phyloP scores from a whole-genome alignment of 129 eudicot species.

The Ambrosia trifida region DNA sequence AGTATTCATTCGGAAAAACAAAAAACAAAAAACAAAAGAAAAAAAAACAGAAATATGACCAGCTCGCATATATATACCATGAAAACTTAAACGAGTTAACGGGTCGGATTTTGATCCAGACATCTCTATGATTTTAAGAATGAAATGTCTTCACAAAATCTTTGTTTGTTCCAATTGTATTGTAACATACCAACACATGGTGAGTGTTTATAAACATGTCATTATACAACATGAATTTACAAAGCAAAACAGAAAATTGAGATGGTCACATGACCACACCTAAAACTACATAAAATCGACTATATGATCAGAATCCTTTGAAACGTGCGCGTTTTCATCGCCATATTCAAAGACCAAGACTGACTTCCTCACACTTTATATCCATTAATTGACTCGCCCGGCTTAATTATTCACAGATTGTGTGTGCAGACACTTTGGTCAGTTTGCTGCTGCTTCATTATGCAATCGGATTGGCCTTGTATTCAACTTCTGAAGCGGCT shows the following conservation, averaged over 20 bases:
- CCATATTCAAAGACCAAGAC: not conserved
- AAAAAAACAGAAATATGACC: too few relatives aligned
- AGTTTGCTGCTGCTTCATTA: slow-evolving; percentile 11
- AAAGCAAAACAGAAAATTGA: slow-evolving; percentile 24
- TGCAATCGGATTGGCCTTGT: slow-evolving; percentile 32
- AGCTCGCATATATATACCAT: too few relatives aligned
- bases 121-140: not conserved
- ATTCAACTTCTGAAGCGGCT: slow-evolving; percentile 72
- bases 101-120: too few relatives aligned
- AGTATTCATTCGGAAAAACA: too few relatives aligned
- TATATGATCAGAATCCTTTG: slow-evolving; percentile 27
- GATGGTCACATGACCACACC: slow-evolving; percentile 26
- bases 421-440: slow-evolving; percentile 12
- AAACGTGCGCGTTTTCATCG: not conserved
- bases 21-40: too few relatives aligned
- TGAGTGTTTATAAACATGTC: slow-evolving; percentile 34
- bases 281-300: slow-evolving; percentile 24
- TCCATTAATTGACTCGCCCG: not conserved
- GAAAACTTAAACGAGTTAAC: too few relatives aligned
- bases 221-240: slow-evolving; percentile 31
- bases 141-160: slow-evolving; percentile 21
- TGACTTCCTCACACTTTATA: not conserved
- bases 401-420: slow-evolving; percentile 27
- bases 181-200: slow-evolving; percentile 7
- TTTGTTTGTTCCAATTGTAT: slow-evolving; percentile 1